Evolutionary conservation across 2,329 filamentous ascomycete genomes (phyloP), one percentile per base, ranked within the genome.

Genomic region (Alternaria hordeiaustralica): DNA sequence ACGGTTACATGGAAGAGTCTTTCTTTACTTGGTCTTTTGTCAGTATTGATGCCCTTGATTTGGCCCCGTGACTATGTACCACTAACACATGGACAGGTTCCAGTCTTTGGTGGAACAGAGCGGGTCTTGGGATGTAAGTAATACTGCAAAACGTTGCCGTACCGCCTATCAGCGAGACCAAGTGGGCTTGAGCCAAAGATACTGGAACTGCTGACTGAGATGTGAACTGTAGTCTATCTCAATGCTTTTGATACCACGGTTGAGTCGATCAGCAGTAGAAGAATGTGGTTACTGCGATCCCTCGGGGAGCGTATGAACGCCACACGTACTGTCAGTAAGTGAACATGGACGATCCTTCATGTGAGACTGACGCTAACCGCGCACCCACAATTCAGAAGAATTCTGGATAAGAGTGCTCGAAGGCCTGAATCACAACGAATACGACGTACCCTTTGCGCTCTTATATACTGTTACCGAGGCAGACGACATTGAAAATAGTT

Each of bases 401-500:
- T 82, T 87, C 43, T 87, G 85, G 83, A 78, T 78, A 55, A 83
- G 80, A 71, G 82, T 86, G 26, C 67, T 87, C 11, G 83, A 86
- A 44, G 84, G 83, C 2, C 66, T 86, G 11, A 81, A 83, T 62
- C 79, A 82, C 15, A 77, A 77, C 44, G 64, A 69, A 12, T 70
- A 73, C 26, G 77, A 78, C 26, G 60, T 78, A 7, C 75, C 75
- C 3, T 79, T 79, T 55, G 74, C 76, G 11, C 58, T 79, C 2
- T 55, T 79, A 8, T 79, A 79, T 43, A 78, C 77, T 1, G 69
- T 79, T 21, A 60, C 61, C 6, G 75, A 79, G 41, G 64, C 68
- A 3, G 72, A 76, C 9, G 72, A 76, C 33, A 64, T 72, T 1
- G 71, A 74, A 20, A 69, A 68, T 15, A 65, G 61, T 2, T 75